Base-by-base conservation (phyloP, 2,329 filamentous ascomycete species). In the Colletotrichum sp. region DNA sequence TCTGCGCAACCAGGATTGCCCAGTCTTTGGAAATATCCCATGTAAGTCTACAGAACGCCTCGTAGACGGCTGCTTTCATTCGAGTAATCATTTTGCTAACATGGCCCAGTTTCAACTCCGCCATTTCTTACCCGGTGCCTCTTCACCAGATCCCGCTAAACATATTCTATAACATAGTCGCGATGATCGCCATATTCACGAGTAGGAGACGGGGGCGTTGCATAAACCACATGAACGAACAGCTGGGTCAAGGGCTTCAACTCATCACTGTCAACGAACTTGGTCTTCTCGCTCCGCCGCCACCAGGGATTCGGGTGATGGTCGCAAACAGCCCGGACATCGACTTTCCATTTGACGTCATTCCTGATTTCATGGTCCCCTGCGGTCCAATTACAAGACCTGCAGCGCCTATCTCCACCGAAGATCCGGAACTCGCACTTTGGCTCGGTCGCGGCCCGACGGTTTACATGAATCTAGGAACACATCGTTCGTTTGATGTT, bases 381-480 rank as follows among this genome's bases (percentile, higher is more conserved):
- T 77, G 86, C 57, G 88, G 89, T 0, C 89, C 89, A 0, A 89
- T 91, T 9, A 78, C 89, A 0, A 80, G 88, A 0, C 83, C 85
- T 0, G 80, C 82, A 1, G 76, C 79, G 3, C 78, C 86, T 0
- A 82, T 88, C 0, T 72, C 79, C n/a, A 81, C 85, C 18, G 81
- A 84, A 4, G 88, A 90, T 57, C 81, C 85, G 0, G 84, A 86
- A 52, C 79, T 90, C 32, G 82, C 83, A 1, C 39, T 62, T 1
- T 90, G 88, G 89, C 76, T 90, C 15, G 80, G 80, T 2, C 78
- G 79, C 12, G 80, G 79, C 0, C 86, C 87, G 3, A 90, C 88
- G 0, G 80, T 90, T 0, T 81, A 90, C 15, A 84, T 90, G 10
- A 89, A 88, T 69, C 82, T 90, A 0, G 89, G 89, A 0, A 89